Base-by-base conservation (phyloP, 257 asterid genomes). In the Nicotiana attenuata region DNA sequence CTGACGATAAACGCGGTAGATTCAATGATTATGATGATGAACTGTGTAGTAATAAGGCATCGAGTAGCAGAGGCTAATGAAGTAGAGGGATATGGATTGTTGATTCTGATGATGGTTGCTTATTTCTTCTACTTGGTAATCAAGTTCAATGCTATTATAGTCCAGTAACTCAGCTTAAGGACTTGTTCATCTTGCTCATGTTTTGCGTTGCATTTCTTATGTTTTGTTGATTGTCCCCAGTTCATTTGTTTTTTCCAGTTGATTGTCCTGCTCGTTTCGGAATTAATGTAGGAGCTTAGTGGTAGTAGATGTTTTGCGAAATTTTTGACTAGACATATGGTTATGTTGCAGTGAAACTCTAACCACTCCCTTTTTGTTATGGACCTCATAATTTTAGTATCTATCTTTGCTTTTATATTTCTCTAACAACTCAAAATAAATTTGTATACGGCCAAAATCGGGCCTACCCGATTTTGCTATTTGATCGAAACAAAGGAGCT, bases 111-210 rank as follows among this genome's bases (percentile, higher is more conserved):
- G 73, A 56, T 88, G 87, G 59, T 24, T 63, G 86, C 82, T 35
- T 86, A 88, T 22, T 77, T 86, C 8, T 28, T 78, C 31, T 84
- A 82, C 76, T 33, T 84, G 86, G 55, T 55, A 28, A n/a, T 26
- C 61, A 86, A 79, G 63, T 45, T 80, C 65, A 50, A 63, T 63
- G 82, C 53, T n/a, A 59, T 53, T n/a, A 59, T 80, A 5, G 16
- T 75, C n/a, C 3, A 45, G 81, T 2, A 41, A 73, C 71, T 31
- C 7, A 69, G 59, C 35, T 82, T 29, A 38, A 22, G 52, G 84
- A 83, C 29, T 65, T 85, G 38, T 55, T 76, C 13, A 22, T 81
- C 45, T 55, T 61, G 76, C 17, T 84, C 31, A 7, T 80, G 19
- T 80, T 84, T 60, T 63, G 76, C 9, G 56, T 82, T 75, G 24